phyloP scores from a whole-genome alignment of 2,329 filamentous ascomycete species.

The Penicillium decumbens region DNA sequence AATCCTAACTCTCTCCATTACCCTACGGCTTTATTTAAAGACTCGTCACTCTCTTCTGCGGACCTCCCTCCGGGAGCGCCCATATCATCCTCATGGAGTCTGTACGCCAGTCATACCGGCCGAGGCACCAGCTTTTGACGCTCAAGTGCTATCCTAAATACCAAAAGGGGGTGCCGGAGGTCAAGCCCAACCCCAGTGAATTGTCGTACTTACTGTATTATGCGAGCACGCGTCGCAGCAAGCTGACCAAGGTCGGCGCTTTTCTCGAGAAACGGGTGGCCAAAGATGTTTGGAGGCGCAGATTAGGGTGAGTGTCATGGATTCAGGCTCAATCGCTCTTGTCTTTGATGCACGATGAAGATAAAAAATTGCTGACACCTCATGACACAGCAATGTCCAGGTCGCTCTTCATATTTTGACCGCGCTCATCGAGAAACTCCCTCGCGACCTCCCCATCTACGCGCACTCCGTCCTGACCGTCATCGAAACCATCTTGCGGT shows the following conservation, averaged over 20 bases:
- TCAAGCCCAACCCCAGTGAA: constrained; percentile 94
- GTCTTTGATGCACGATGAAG: not conserved
- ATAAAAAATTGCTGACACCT: constrained; percentile 7
- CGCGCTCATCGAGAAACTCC: constrained; percentile 86
- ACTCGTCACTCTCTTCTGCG: constrained; percentile 3
- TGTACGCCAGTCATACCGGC: constrained; percentile 63
- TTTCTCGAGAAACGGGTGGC: constrained; percentile 94
- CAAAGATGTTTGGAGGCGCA: constrained; percentile 81
- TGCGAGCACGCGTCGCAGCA: constrained; percentile 86
- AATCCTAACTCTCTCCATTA: not conserved
- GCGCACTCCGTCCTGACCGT: constrained; percentile 79
- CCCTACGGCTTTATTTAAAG: not conserved
- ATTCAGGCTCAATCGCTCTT: not conserved
- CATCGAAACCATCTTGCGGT: constrained; percentile 74
- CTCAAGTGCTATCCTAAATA: constrained; percentile 94
- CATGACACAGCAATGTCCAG: constrained; percentile 68
- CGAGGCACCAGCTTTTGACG: constrained; percentile 94
- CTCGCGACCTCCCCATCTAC: constrained; percentile 84
- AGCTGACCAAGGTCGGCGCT: constrained; percentile 90
- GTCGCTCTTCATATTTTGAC: constrained; percentile 90
- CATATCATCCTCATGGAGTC: constrained; percentile 47
- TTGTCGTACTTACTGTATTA: constrained; percentile 97
- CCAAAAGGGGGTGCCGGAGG: constrained; percentile 83
- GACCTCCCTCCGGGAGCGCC: constrained; percentile 4
- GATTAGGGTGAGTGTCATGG: constrained; percentile 68